These are phyloP conservation scores for Leccinum longicurvipes DNA, from an alignment of 768 basidiomycete genomes.

Conservation along the genomic window DNA sequence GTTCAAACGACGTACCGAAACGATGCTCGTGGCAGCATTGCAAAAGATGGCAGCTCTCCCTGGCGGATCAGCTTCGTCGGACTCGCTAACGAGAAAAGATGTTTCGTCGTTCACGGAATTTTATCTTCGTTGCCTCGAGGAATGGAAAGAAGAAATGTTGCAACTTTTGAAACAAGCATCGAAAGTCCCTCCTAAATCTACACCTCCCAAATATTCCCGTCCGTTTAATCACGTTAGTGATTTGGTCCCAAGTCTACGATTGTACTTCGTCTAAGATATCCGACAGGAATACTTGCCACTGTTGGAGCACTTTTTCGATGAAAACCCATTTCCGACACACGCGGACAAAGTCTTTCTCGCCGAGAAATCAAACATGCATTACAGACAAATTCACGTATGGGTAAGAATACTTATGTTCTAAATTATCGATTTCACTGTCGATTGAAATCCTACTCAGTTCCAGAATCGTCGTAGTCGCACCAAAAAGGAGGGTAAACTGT, in stretches of 20 bases:
- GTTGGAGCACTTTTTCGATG: conserved; percentile 13
- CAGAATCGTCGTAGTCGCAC: conserved; percentile 13
- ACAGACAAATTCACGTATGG: conserved; percentile 19
- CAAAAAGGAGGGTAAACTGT: neutral
- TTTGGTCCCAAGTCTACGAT: no score
- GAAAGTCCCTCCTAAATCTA: accelerated
- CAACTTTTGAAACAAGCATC: neutral
- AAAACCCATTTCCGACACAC: conserved; percentile 10
- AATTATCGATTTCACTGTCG: accelerated
- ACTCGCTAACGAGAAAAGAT: accelerated
- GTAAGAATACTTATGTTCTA: conserved; percentile 3
- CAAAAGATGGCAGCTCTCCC: neutral
- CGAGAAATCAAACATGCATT: conserved; percentile 5
- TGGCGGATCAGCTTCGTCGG: accelerated
- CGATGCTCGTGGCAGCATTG: neutral
- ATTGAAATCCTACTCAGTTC: neutral
- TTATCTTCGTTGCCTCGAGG: neutral
- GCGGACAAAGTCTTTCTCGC: conserved; percentile 14
- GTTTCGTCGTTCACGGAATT: neutral
- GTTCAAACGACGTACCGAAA: no score
- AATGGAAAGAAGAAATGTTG: conserved; percentile 1
- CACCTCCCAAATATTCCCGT: neutral
- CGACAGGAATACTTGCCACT: conserved; percentile 1
- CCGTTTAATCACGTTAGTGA: conserved; percentile 1
- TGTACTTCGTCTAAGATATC: accelerated